Base-by-base conservation (phyloP, 441 rosid genomes). In the Aquilaria agallochum region DNA sequence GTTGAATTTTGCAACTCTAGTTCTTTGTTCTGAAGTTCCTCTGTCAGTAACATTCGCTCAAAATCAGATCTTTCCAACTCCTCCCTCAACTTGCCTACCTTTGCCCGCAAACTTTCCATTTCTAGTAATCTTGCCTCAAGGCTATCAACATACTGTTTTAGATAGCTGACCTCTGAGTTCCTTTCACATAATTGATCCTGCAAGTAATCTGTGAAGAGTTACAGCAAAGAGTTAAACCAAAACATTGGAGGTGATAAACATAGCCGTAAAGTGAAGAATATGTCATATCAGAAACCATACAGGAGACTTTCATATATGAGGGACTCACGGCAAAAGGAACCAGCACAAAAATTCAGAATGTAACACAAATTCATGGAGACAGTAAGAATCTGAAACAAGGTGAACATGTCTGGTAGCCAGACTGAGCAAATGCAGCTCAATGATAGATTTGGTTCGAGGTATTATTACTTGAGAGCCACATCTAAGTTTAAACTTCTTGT, bases 131-230 rank as follows among this genome's bases (percentile, higher is more conserved):
- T 81, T 57, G 70, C 69, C 71, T 90, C 98, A 68, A 90, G 86
- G 62, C 70, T 65, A 48, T 64, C 78, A 14, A 74, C 81, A 49
- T 64, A 87, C 70, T 85, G 89, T 60, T 64, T 82, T 66, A 90
- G 77, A 72, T 59, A 76, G 31, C 62, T 67, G 42, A 81, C 76
- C 74, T 90, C 90, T 62, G 72, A 72, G 66, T 81, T 80, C 80
- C 86, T 90, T 33, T 73, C 65, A 75, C 63, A 78, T 36, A 90
- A 72, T 62, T 90, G 96, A 83, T 89, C 95, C 75, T 81, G 90
- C 78, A 89, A 83, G 76, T 82, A 88, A 69, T 88, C 98, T 90
- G 78, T 30, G 51, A 67, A 42, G 45, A 31, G 65, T 20, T 51
- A 31, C 31, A 48, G 59, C 53, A 60, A 30, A 50, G 51, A 44